Evolutionary conservation across 2,329 filamentous ascomycete genomes (phyloP).

Genomic region (Acrodontium crateriforme): DNA sequence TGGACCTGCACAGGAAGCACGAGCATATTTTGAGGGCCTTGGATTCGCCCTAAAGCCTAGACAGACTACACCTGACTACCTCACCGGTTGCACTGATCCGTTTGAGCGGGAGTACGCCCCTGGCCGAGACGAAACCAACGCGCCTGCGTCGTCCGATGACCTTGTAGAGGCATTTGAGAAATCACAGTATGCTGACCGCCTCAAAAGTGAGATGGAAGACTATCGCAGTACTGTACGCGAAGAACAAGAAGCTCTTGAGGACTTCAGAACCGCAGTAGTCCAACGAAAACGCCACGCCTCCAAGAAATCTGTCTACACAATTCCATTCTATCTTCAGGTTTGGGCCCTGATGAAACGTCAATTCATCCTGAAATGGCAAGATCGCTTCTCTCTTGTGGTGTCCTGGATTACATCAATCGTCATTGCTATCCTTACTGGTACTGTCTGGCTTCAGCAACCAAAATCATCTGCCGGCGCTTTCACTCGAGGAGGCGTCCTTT

Average conservation of each 20-base stretch:
- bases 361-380: conserved; percentile 51
- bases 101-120: conserved; percentile 42
- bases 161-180: conserved; percentile 35
- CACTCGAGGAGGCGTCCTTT: conserved; percentile 47
- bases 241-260: conserved; percentile 47
- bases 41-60: conserved; percentile 43
- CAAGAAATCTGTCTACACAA: conserved; percentile 29
- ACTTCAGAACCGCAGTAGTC: conserved; percentile 61
- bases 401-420: conserved; percentile 45
- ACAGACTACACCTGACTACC: conserved; percentile 57
- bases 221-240: conserved; percentile 38
- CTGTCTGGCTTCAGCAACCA: conserved; percentile 51
- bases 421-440: conserved; percentile 49
- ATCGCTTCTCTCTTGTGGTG: conserved; percentile 48
- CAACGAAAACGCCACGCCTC: conserved; percentile 51
- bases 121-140: conserved; percentile 44
- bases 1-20: conserved; percentile 46
- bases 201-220: conserved; percentile 27
- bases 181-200: conserved; percentile 23
- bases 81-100: conserved; percentile 55
- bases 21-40: conserved; percentile 51
- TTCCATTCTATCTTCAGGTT: conserved; percentile 42
- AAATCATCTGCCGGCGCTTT: conserved; percentile 47
- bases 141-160: conserved; percentile 41
- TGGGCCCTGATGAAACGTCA: conserved; percentile 44